phyloP scores from a whole-genome alignment of 495 filamentous ascomycete genomes.

The Trichoderma asperelloides region DNA sequence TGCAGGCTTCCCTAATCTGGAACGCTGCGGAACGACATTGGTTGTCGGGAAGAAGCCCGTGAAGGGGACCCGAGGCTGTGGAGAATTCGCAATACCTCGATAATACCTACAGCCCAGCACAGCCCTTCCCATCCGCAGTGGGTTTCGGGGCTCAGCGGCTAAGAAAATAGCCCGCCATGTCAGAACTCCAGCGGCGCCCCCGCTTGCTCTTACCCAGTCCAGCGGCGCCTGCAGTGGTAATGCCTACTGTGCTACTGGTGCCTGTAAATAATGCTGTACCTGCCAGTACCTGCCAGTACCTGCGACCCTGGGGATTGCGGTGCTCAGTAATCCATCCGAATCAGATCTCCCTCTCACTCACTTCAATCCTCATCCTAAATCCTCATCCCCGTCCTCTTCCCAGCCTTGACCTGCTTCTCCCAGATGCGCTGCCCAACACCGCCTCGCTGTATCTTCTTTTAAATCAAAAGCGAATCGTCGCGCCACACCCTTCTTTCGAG shows the following conservation, averaged over 20 bases:
- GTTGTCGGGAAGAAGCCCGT: too few species aligned
- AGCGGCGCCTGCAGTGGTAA: too few species aligned
- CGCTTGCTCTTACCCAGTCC: too few species aligned
- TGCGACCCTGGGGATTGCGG: too few species aligned
- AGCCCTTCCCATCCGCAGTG: neutral
- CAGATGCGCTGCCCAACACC: neutral
- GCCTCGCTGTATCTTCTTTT: neutral
- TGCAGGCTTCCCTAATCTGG: too few species aligned
- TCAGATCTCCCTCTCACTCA: neutral
- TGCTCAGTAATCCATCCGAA: neutral
- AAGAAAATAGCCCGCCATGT: neutral
- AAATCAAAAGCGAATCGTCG: neutral
- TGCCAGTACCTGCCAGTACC: too few species aligned
- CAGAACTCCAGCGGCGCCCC: too few species aligned
- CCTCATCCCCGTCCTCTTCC: neutral
- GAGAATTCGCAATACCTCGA: neutral
- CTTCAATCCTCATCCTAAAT: neutral
- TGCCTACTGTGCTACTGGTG: too few species aligned
- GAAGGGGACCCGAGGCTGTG: too few species aligned
- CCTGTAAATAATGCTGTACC: too few species aligned
- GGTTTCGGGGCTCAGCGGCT: constrained; percentile 2
- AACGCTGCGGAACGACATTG: too few species aligned
- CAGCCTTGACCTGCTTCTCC: neutral
- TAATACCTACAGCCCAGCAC: neutral
- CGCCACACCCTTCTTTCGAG: neutral